phyloP scores from a whole-genome alignment of 495 filamentous ascomycete species.

The Stereocaulon alpinum region DNA sequence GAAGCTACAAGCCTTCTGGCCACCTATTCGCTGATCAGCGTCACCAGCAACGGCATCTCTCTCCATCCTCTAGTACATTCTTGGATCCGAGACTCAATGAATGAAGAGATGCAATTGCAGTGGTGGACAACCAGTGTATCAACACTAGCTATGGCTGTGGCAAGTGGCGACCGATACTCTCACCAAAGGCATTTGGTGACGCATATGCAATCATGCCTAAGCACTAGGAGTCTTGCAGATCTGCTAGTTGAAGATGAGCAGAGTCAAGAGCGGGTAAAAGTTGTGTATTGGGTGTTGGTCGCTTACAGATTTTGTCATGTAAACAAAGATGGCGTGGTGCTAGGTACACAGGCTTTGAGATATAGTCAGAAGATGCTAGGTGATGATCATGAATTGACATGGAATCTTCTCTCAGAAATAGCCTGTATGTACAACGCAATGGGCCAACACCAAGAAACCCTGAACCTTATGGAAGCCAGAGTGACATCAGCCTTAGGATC shows the following conservation, averaged over 20 bases:
- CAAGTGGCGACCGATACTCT: background rate
- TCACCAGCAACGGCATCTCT: background rate
- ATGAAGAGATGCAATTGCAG: background rate
- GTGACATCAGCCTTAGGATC: background rate
- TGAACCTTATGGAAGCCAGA: background rate
- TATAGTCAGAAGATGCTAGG: background rate
- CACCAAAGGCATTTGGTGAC: background rate
- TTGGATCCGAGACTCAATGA: background rate
- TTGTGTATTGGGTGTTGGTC: background rate
- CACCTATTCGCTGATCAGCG: background rate
- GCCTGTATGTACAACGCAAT: background rate
- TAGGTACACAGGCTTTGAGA: background rate
- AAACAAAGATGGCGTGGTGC: background rate
- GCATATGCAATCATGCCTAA: background rate
- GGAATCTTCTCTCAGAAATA: background rate
- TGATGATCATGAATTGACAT: background rate
- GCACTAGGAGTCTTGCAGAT: background rate
- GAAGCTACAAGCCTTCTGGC: background rate
- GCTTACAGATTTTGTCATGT: background rate
- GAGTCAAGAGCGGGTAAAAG: background rate
- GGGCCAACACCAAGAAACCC: background rate
- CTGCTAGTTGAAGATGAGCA: background rate
- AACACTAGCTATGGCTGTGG: background rate
- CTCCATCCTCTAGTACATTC: constrained; percentile 3
- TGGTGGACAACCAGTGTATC: background rate